Percentiles rank a stretch among this genome's conserved stretches.
phyloP scores from a whole-genome alignment of 371 early-diverging fungal species.

The Actinomucor elegans region DNA sequence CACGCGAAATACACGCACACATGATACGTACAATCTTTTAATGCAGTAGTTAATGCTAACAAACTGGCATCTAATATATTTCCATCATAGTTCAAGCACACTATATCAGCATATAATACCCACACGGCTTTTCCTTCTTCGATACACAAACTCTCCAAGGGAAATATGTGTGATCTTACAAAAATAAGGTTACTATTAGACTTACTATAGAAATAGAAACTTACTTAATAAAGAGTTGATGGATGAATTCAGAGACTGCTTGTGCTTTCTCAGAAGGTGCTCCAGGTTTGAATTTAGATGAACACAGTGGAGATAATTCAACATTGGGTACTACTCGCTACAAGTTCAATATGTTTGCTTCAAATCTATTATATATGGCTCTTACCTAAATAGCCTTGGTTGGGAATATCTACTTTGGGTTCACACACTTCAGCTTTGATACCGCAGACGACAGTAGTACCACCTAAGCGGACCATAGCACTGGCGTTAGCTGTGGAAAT shows the following conservation, averaged over 20 bases:
- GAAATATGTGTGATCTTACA: conserved; percentile 59
- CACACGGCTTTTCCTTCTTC: conserved; percentile 83
- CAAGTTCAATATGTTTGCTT: not conserved
- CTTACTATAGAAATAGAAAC: not conserved
- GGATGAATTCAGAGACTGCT: conserved; percentile 76
- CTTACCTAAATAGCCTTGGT: conserved; percentile 79
- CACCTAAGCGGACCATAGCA: conserved; percentile 85
- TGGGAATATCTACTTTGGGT: conserved; percentile 69
- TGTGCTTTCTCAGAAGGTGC: conserved; percentile 87
- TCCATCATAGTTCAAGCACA: conserved; percentile 90
- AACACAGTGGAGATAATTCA: conserved; percentile 87
- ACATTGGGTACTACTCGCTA: conserved; percentile 91
- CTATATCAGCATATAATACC: conserved; percentile 88
- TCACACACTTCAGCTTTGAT: conserved; percentile 94
- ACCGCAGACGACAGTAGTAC: conserved; percentile 90
- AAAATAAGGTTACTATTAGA: not conserved
- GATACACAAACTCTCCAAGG: conserved; percentile 78
- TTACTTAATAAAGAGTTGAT: conserved; percentile 68
- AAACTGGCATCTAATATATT: conserved; percentile 88
- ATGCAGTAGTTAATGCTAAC: conserved; percentile 73
- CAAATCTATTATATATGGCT: not conserved
- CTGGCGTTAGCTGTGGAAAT: conserved; percentile 86
- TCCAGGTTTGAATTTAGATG: conserved; percentile 82
- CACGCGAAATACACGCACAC: not conserved
- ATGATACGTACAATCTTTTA: conserved; percentile 61